Evolutionary conservation across 1,284 basidiomycete species (phyloP), one percentile per base, ranked within the genome.

Genomic region (Pterulicium gracile): DNA sequence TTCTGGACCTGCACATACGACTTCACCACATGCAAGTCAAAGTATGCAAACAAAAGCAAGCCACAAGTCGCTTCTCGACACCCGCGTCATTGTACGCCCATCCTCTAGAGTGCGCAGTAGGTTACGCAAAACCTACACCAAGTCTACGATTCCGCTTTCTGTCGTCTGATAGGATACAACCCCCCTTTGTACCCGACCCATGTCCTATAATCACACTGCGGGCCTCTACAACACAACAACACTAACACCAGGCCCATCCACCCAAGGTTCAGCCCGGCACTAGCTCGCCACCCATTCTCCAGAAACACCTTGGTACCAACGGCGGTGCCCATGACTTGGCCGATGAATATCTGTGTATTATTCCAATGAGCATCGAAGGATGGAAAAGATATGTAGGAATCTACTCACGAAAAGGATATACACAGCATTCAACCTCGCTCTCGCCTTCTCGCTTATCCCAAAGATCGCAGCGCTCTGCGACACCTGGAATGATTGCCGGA

Each of bases 131-230:
- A n/a, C n/a, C n/a, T n/a, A n/a, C n/a, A n/a, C n/a, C n/a, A 32
- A 32, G 10, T 32, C 27, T 7, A 32, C n/a, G 10, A 32, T n/a
- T 7, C n/a, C 48, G 50, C 47, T 59, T 69, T 14, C 64, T 58
- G 15, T 61, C 56, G 49, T 67, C 65, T 17, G n/a, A 39, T 18
- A 5, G 5, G 5, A 39, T 17, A 4, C 7, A 67, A 52, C 3
- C 77, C 75, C 2, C 74, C 75, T 50, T 71, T 64, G 53, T 69
- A 79, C 2, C 78, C 79, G 51, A 79, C 62, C 77, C 79, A 80
- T 24, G 69, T 71, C 44, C 65, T 59, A 19, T 72, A 61, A 12
- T 57, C 55, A 42, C 69, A 72, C 51, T 77, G 72, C n/a, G 77
- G 78, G 1, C 78, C 78, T 23, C 78, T 65, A 17, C 72, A 24